Conservation (phyloP, 2,329 filamentous ascomycete genomes). For the Dactylellina leptospora region DNA sequence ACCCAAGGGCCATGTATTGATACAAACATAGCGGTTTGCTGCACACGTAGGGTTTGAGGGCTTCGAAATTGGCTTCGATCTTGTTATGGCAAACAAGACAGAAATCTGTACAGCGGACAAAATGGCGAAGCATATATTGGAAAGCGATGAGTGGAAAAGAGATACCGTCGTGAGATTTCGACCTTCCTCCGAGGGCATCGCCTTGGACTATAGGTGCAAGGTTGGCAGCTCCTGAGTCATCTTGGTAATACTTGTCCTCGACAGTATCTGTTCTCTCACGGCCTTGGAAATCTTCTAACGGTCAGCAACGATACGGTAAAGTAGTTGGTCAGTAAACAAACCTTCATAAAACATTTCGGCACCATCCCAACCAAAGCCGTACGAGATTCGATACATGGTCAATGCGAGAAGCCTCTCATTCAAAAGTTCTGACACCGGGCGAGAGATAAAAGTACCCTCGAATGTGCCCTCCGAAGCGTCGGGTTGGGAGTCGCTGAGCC, state of each 20-base stretch:
- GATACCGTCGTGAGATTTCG: constrained; percentile 57
- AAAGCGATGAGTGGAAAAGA: constrained; percentile 67
- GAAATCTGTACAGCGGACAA: constrained; percentile 83
- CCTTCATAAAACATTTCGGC: constrained; percentile 70
- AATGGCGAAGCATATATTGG: constrained; percentile 75
- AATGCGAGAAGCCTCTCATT: constrained; percentile 71
- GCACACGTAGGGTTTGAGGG: constrained; percentile 82
- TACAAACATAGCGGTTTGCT: constrained; percentile 78
- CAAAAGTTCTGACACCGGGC: constrained; percentile 74
- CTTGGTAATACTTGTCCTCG: constrained; percentile 61
- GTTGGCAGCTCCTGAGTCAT: constrained; percentile 19
- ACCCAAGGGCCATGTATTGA: constrained; percentile 86
- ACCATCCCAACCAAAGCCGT: constrained; percentile 71
- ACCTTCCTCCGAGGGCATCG: constrained; percentile 7
- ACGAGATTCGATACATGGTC: constrained; percentile 67
- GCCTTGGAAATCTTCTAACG: constrained; percentile 54
- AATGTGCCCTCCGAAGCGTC: constrained; percentile 60
- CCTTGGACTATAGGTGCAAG: constrained; percentile 27
- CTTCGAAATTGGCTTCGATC: constrained; percentile 71
- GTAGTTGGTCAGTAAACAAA: constrained; percentile 50
- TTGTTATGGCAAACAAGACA: constrained; percentile 84
- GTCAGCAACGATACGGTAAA: background rate
- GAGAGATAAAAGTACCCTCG: constrained; percentile 74
- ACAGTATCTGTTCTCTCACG: constrained; percentile 55
- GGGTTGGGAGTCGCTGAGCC: constrained; percentile 36